These are phyloP conservation scores for Ilyonectria mors-panacis DNA, from an alignment of 2,329 filamentous ascomycete species.

Conservation along the genomic window DNA sequence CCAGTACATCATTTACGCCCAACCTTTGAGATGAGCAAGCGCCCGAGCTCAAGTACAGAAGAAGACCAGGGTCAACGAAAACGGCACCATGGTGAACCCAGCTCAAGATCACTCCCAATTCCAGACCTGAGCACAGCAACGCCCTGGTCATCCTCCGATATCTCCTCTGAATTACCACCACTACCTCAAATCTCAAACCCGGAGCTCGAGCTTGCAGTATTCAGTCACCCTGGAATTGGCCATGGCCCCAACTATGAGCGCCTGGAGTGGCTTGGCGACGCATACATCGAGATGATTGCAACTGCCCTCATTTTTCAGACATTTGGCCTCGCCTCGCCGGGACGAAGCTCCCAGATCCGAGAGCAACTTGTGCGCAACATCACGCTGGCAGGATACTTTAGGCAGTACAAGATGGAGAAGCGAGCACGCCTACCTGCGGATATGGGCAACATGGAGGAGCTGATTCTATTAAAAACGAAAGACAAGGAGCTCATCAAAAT, in stretches of 20 bases:
- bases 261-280: slow-evolving; percentile 91
- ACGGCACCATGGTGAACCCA: slow-evolving; percentile 33
- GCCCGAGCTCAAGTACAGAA: slow-evolving; percentile 15
- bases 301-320: slow-evolving; percentile 82
- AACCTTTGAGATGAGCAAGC: slow-evolving; percentile 35
- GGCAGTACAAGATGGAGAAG: slow-evolving; percentile 78
- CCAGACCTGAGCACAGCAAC: slow-evolving; percentile 36
- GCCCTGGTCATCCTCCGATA: slow-evolving; percentile 66
- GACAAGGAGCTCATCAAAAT: slow-evolving; percentile 77
- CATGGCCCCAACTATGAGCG: slow-evolving; percentile 75
- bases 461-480: slow-evolving; percentile 51
- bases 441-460: slow-evolving; percentile 49
- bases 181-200: slow-evolving; percentile 74
- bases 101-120: slow-evolving; percentile 24
- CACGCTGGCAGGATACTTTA: slow-evolving; percentile 79
- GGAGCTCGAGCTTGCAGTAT: slow-evolving; percentile 72
- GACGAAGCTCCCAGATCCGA: slow-evolving; percentile 81
- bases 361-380: slow-evolving; percentile 87
- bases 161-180: slow-evolving; percentile 65
- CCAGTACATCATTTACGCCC: neutral
- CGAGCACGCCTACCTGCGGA: slow-evolving; percentile 71
- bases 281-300: slow-evolving; percentile 84
- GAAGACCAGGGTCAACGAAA: slow-evolving; percentile 35
- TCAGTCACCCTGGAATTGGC: slow-evolving; percentile 74
- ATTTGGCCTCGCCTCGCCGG: slow-evolving; percentile 76